Evolutionary conservation across 2,329 filamentous ascomycete species (phyloP).

Genomic region (Colletotrichum chrysophilum): DNA sequence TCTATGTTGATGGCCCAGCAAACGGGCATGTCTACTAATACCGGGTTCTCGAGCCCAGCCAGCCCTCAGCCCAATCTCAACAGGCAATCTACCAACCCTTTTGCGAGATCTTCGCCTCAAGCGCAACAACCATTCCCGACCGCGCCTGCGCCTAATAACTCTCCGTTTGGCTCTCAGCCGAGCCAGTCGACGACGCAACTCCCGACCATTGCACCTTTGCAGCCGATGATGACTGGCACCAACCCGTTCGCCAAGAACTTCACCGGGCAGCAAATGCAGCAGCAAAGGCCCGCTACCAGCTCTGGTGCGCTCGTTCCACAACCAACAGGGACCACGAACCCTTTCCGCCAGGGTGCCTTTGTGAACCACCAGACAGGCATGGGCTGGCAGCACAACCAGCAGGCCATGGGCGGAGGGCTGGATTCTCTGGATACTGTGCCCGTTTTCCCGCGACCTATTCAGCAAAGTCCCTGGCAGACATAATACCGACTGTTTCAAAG

Average conservation of each 20-base stretch:
- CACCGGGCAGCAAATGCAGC: conserved; percentile 32
- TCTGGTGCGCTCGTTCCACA: conserved; percentile 68
- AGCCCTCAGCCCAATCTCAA: conserved; percentile 33
- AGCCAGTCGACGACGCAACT: conserved; percentile 30
- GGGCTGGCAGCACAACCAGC: conserved; percentile 83
- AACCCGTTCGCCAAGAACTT: conserved; percentile 64
- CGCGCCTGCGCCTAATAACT: conserved; percentile 31
- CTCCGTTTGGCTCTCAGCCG: conserved; percentile 50
- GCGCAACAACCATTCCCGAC: conserved; percentile 39
- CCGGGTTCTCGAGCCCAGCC: conserved; percentile 47
- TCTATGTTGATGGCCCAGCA: conserved; percentile 76
- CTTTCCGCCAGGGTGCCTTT: conserved; percentile 90
- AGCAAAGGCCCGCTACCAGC: conserved; percentile 50
- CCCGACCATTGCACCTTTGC: conserved; percentile 43
- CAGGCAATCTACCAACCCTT: conserved; percentile 83
- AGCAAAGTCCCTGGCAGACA: conserved; percentile 66
- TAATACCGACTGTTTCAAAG: background rate
- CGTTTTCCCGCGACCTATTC: conserved; percentile 82
- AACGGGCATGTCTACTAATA: conserved; percentile 50
- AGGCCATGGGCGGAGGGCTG: conserved; percentile 80
- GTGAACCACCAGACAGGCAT: conserved; percentile 87
- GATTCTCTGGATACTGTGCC: conserved; percentile 81
- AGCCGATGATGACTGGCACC: conserved; percentile 59
- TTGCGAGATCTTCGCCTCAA: conserved; percentile 66
- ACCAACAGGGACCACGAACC: conserved; percentile 89